Percentiles rank a stretch among this genome's conserved stretches.
Evolutionary conservation across 73 alveolate species (phyloP).

Genomic region (Diophrys sp.): DNA sequence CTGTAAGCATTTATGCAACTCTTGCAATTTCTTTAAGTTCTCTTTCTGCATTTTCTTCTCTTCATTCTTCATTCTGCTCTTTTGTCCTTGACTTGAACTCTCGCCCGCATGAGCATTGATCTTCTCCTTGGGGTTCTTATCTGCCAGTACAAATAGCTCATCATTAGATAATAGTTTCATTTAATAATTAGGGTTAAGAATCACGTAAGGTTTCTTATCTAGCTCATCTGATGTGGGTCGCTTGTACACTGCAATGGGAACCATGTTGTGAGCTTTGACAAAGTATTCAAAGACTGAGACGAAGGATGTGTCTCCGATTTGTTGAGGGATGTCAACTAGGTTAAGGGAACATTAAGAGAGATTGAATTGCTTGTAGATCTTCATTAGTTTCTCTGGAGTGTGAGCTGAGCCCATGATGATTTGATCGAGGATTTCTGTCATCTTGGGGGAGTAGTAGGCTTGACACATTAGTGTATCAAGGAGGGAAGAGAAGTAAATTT

Average conservation of each 20-base stretch:
- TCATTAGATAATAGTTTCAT: conserved; percentile 15
- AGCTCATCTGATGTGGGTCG: conserved; percentile 23
- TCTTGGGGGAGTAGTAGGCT: conserved; percentile 91
- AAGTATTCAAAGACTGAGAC: conserved; percentile 51
- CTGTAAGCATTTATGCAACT: conserved; percentile 15
- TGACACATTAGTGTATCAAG: conserved; percentile 96
- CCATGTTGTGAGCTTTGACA: conserved; percentile 61
- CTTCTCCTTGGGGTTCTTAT: conserved; percentile 27
- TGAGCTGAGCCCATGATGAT: conserved; percentile 94
- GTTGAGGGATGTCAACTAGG: conserved; percentile 59
- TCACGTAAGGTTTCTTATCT: conserved; percentile 70
- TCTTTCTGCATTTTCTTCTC: conserved; percentile 32
- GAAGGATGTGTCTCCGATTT: conserved; percentile 24
- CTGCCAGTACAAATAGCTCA: conserved; percentile 37
- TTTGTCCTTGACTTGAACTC: conserved; percentile 9
- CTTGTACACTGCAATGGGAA: conserved; percentile 75
- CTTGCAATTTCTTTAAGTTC: background rate
- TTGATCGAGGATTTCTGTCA: conserved; percentile 84
- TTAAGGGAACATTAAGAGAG: conserved; percentile 58
- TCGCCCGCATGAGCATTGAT: conserved; percentile 7
- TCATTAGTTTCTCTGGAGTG: conserved; percentile 58
- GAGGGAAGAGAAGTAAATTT: conserved; percentile 85
- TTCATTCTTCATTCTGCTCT: conserved; percentile 21
- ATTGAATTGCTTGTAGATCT: conserved; percentile 55
- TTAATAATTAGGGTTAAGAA: conserved; percentile 56